Base-by-base conservation (phyloP, 805 yeast species). In the Candida ovalis region DNA sequence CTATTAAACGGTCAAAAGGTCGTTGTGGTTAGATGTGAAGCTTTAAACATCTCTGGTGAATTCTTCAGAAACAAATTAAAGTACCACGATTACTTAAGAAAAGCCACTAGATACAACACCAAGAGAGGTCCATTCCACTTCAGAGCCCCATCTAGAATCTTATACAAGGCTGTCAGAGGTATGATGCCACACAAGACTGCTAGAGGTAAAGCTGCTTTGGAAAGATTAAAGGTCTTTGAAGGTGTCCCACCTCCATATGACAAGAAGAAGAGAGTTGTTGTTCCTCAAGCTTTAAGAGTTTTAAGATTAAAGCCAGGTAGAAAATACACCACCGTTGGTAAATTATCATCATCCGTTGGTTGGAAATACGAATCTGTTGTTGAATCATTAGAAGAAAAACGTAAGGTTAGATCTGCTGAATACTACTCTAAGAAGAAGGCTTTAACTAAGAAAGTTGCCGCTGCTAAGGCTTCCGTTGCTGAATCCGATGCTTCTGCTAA, bases 111-210 rank as follows among this genome's bases (percentile, higher is more conserved):
- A 81, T 94, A 76, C 91, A 94, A 94, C 96, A 90, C 90, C 82
- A 86, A 82, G 71, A 86, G 90, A 76, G 99, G 99, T 82, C 98
- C 98, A 72, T 94, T 92, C 97, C 99, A 94, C 77, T 94, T 94
- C 96, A 94, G 98, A 81, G 99, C 99, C 59, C 99, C 99, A 77
- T 91, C 98, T 59, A 90, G 98, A 81, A 92, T 94, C 79, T 90
- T 94, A 80, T 91, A 91, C 95, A 94, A 94, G 87, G 97, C 99
- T 71, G 78, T 94, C 75, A 88, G 96, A 75, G 99, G 99, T 81
- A 94, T 94, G 99, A 80, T 94, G 70, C 81, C 97, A 74, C 98
- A 94, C 91, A 94, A 94, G 90, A 94, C 99, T 66, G 94, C 98
- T 68, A 94, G 98, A 80, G 99, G 99, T 79, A 87, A 88, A 82